Evolutionary conservation across 495 filamentous ascomycete genomes (phyloP).

Genomic region (Aspergillus cristatus): DNA sequence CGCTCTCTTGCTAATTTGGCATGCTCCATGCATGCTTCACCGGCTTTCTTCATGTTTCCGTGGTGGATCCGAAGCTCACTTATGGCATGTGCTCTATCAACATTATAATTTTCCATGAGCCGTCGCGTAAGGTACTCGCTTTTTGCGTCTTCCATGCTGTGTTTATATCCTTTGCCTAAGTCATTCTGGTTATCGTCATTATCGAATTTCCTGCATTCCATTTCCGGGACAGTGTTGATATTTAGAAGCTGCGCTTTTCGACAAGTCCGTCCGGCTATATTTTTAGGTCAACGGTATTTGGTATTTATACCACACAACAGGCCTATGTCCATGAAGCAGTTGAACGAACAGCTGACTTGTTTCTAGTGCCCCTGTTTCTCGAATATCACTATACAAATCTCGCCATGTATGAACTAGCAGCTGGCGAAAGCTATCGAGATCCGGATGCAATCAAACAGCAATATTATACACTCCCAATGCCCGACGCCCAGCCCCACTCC

Average conservation of each 20-base stretch:
- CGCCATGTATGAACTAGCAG: conserved; percentile 41
- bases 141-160: not conserved
- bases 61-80: not conserved
- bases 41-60: conserved; percentile 2
- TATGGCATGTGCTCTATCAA: conserved; percentile 2
- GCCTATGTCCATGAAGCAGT: too few relatives aligned
- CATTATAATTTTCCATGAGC: conserved; percentile 3
- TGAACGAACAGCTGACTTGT: too few relatives aligned
- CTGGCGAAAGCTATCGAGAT: conserved; percentile 42
- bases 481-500: conserved; percentile 20
- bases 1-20: not conserved
- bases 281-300: too few relatives aligned
- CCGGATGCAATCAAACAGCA: conserved; percentile 32
- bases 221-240: too few relatives aligned
- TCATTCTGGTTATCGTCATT: too few relatives aligned
- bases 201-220: too few relatives aligned
- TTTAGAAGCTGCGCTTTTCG: too few relatives aligned
- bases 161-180: not conserved
- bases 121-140: conserved; percentile 3
- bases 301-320: too few relatives aligned
- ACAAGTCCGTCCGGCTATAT: too few relatives aligned
- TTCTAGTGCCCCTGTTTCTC: conserved; percentile 31
- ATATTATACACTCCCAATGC: conserved; percentile 30
- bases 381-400: conserved; percentile 39
- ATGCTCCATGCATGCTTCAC: conserved; percentile 1